Base-by-base conservation (phyloP, 805 yeast genomes). In the Nakazawaea siamensis region DNA sequence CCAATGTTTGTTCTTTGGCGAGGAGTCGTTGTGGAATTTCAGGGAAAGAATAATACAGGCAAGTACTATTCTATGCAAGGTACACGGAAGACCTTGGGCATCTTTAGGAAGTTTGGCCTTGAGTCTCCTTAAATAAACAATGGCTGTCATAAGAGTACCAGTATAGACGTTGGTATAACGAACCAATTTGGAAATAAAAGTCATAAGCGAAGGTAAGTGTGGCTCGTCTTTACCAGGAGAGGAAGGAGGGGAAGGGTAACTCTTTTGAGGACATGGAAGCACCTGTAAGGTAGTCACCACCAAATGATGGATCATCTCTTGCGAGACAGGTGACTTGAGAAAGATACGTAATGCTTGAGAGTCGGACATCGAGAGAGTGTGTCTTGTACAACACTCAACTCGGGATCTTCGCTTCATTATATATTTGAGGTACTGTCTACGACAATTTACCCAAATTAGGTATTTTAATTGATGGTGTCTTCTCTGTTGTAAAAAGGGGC, bases 1-100 rank as follows among this genome's bases (percentile, higher is more conserved):
- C 94, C 94, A 82, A 55, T 81, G 87, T 44, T 66, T 64, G 57
- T 82, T 82, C 50, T 79, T 76, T 41, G 90, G 87, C 10, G 84
- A 75, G 5, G 81, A 73, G 52, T 82, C 94, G 56, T 82, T 81
- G 62, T 78, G 81, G 57, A 65, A 76, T 54, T 82, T 82, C 31
- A 86, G 73, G 13, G 85, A 73, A 42, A 82, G 63, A 40, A 82
- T 80, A 46, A 82, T 60, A 51, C 87, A 79, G 12, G 86, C 82
- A 37, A 82, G 64, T 45, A 82, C 74, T 41, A 82, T 78, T 45
- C 94, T 64, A 57, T 82, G 92, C 49, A 85, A 66, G 3, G 94
- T 82, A 45, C 88, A 80, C 29, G 88, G 82, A 43, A 80, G 61
- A 21, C 90, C 90, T 48, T 73, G 78, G 23, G 87, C 83, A 44